Evolutionary conservation across 257 asterid genomes (phyloP).

Genomic region (Thymus mandschuricus): DNA sequence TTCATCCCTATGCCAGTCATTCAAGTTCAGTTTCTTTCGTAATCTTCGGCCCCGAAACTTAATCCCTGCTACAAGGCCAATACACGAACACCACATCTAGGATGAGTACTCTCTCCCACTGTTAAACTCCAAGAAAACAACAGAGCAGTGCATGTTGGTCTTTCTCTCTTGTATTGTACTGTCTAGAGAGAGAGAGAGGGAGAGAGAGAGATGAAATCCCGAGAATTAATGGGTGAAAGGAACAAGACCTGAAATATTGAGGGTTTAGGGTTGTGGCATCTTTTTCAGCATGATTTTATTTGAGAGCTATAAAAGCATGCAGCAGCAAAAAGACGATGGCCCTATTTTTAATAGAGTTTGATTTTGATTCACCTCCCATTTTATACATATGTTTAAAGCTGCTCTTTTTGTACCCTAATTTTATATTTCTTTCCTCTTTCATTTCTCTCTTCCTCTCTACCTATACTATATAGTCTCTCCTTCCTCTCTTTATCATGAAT

Average conservation of each 20-base stretch:
- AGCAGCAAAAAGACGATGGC: conserved; percentile 47
- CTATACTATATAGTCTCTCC: too few species aligned
- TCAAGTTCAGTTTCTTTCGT: too few species aligned
- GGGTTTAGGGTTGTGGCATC: conserved; percentile 29
- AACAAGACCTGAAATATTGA: conserved; percentile 36
- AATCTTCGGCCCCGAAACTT: too few species aligned
- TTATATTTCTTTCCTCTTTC: neutral
- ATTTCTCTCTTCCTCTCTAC: too few species aligned
- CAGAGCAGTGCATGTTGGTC: conserved; percentile 52
- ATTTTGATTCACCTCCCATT: neutral
- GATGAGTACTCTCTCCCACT: conserved; percentile 26
- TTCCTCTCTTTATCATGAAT: too few species aligned
- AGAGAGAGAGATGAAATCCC: neutral
- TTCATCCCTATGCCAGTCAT: too few species aligned
- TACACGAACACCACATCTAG: too few species aligned
- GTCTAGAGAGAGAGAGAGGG: too few species aligned
- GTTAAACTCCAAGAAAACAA: conserved; percentile 63
- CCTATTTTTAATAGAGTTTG: conserved; percentile 39
- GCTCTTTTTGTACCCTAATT: conserved; percentile 32
- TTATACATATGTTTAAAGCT: conserved; percentile 59
- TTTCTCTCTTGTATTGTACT: conserved; percentile 10
- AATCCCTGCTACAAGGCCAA: too few species aligned
- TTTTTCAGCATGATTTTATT: conserved; percentile 30
- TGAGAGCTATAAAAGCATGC: conserved; percentile 16
- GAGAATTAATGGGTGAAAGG: conserved; percentile 40